Evolutionary conservation across 768 basidiomycete genomes (phyloP).

Genomic region (Mycena vitilis): DNA sequence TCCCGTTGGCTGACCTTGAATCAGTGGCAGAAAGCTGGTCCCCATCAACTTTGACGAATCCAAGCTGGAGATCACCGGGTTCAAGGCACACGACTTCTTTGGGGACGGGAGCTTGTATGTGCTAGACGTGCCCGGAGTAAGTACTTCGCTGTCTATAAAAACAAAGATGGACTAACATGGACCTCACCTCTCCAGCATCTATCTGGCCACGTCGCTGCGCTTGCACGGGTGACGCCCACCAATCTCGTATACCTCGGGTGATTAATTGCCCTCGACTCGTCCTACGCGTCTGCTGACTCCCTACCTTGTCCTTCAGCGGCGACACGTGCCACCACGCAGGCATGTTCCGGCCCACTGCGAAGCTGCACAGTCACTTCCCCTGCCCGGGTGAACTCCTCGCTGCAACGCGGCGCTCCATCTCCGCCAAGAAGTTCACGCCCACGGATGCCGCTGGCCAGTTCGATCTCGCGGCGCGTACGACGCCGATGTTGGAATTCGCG

Average conservation of each 20-base stretch:
- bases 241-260: constrained; percentile 36
- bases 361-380: constrained; percentile 31
- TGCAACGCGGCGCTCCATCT: constrained; percentile 14
- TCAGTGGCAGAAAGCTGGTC: constrained; percentile 34
- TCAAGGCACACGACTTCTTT: constrained; percentile 38
- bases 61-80: constrained; percentile 30
- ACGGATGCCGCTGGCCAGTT: constrained; percentile 4
- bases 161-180: no score
- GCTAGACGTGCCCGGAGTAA: constrained; percentile 36
- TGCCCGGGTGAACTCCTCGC: constrained; percentile 29
- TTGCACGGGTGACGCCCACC: constrained; percentile 36
- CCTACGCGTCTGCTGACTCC: no score
- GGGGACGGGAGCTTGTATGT: constrained; percentile 41
- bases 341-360: constrained; percentile 34
- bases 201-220: constrained; percentile 34
- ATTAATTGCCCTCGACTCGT: no score
- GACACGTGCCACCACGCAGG: constrained; percentile 38
- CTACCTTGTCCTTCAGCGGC: neutral
- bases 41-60: constrained; percentile 29
- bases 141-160: no score
- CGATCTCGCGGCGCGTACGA: constrained; percentile 18
- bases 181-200: constrained; percentile 25
- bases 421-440: constrained; percentile 15
- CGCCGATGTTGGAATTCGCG: constrained; percentile 18
- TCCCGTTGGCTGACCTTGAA: neutral